phyloP scores from a whole-genome alignment of 495 filamentous ascomycete species.

The Tetracladium marchalianum region DNA sequence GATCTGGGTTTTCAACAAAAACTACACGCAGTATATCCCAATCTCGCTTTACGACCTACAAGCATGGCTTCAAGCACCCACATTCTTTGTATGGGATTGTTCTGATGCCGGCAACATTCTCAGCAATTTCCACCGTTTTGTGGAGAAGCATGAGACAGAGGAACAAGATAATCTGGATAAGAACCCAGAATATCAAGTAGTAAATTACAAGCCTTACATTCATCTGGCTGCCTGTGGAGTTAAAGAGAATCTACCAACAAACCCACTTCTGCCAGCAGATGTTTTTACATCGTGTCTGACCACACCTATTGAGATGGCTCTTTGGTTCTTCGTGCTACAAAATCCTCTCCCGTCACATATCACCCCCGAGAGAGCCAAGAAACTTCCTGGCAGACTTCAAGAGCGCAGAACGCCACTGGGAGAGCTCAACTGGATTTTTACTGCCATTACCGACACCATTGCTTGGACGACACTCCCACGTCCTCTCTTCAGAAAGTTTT shows the following conservation, averaged over 20 bases:
- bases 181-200: conserved; percentile 63
- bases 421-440: conserved; percentile 99
- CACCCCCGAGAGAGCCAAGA: conserved; percentile 68
- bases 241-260: conserved; percentile 90
- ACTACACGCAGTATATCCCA: conserved; percentile 97
- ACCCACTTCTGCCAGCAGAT: conserved; percentile 87
- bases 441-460: conserved; percentile 97
- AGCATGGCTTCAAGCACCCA: conserved; percentile 89
- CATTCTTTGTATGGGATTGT: conserved; percentile 95
- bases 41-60: conserved; percentile 94
- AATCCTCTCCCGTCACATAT: conserved; percentile 73
- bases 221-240: conserved; percentile 87
- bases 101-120: conserved; percentile 94
- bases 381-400: conserved; percentile 73
- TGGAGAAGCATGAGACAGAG: conserved; percentile 86
- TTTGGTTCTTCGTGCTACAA: conserved; percentile 89
- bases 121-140: conserved; percentile 84
- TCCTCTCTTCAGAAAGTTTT: conserved; percentile 88
- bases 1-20: conserved; percentile 99
- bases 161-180: conserved; percentile 59
- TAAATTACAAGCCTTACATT: conserved; percentile 61
- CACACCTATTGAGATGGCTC: conserved; percentile 91
- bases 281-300: conserved; percentile 94
- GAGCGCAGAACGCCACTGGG: conserved; percentile 93
- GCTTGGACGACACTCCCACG: conserved; percentile 92